A percentile compares a stretch with the other conserved stretches of the same genome.
These are phyloP conservation scores for Pythium monospermum DNA, from an alignment of 352 stramenopile species.

Conservation along the genomic window DNA sequence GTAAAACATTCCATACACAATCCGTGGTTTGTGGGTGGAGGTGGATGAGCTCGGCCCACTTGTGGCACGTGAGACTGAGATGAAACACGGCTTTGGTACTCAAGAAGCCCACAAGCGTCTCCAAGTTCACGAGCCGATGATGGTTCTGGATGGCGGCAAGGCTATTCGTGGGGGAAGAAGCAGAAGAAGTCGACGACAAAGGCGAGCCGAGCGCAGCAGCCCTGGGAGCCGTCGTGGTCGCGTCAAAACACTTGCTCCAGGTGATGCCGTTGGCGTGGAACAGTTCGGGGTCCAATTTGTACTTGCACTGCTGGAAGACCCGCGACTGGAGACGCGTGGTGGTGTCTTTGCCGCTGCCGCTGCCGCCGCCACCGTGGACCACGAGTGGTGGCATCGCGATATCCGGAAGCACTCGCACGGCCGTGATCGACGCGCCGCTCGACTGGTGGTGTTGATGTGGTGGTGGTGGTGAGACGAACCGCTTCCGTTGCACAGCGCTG, in stretches of 20 bases:
- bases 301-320: conserved; percentile 12
- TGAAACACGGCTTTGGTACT: conserved; percentile 33
- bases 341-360: no score
- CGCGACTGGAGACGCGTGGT: neutral
- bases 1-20: conserved; percentile 40
- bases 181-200: no score
- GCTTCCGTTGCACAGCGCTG: neutral
- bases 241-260: conserved; percentile 17
- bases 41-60: conserved; percentile 48
- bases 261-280: conserved; percentile 8
- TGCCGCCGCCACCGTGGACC: no score
- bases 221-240: no score
- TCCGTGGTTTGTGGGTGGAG: conserved; percentile 28
- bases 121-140: conserved; percentile 26
- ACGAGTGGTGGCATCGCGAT: conserved; percentile 5
- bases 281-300: conserved; percentile 20
- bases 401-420: conserved; percentile 13
- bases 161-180: conserved; percentile 1
- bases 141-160: neutral
- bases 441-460: no score
- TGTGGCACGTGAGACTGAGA: conserved; percentile 38
- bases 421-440: conserved; percentile 13
- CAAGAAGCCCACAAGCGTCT: conserved; percentile 42
- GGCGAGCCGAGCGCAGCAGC: no score
- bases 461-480: conserved; percentile 7